These are phyloP conservation scores for Tylopilus sp. DNA, from an alignment of 768 basidiomycete species.

Conservation along the genomic window DNA sequence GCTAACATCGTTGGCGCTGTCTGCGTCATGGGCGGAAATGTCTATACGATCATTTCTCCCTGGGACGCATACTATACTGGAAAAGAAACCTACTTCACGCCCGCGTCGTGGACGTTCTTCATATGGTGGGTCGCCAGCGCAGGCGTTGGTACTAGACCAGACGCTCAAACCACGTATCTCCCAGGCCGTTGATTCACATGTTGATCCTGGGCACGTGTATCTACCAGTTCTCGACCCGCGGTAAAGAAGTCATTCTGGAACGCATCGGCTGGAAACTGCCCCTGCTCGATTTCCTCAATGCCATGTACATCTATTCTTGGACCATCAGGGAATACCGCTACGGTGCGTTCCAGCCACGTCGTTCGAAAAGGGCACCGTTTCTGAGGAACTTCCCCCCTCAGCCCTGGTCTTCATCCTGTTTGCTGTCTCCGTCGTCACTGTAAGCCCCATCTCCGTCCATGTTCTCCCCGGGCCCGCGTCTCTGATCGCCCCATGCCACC, in stretches of 20 bases:
- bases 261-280: conserved; percentile 66
- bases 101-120: conserved; percentile 58
- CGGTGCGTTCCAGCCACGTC: conserved; percentile 25
- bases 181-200: conserved; percentile 60
- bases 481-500: conserved; percentile 1
- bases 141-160: not conserved
- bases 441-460: conserved; percentile 13
- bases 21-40: conserved; percentile 56
- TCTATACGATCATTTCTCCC: conserved; percentile 57
- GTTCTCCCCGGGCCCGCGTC: not conserved
- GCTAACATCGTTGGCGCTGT: conserved; percentile 55
- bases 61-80: conserved; percentile 44
- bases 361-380: not conserved
- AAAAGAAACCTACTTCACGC: conserved; percentile 67
- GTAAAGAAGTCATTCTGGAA: conserved; percentile 57
- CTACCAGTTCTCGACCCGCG: conserved; percentile 54
- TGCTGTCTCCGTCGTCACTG: conserved; percentile 50
- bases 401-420: conserved; percentile 41
- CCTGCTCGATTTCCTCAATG: conserved; percentile 59
- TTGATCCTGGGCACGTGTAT: conserved; percentile 63
- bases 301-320: conserved; percentile 63
- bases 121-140: conserved; percentile 44
- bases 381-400: conserved; percentile 22
- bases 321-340: conserved; percentile 46
- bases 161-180: not conserved